Evolutionary conservation across 225 moss, liverwort and hornwort species (phyloP), one percentile per base, ranked within the genome.

Genomic region (Bryum argenteum): DNA sequence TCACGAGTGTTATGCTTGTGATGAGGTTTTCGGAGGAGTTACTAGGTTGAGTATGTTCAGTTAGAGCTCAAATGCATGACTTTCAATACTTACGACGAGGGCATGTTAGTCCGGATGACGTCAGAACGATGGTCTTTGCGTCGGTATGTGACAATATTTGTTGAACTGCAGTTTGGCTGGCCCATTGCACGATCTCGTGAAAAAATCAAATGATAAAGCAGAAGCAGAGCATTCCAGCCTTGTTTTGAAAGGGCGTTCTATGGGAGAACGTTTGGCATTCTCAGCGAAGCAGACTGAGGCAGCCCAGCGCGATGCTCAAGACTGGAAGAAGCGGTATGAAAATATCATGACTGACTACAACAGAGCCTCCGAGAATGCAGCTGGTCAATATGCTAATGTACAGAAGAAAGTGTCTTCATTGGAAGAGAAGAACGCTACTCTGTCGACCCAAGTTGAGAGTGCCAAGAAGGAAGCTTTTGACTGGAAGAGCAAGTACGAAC

Each of bases 261-360:
- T 87, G 56, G 88, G 79, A 23, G 94, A 95, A 54, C 80, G 90
- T 51, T 80, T 95, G 63, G 66, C 87, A 11, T 95, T 90, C 61
- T 82, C 91, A 59, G 92, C 87, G 61, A 95, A 87, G 77, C 91
- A 95, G 71, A 79, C 90, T 26, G 94, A 95, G 71, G 80, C 90
- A 67, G 88, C 90, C 6, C 85, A 82, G 48, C 85, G 85, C 6
- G 94, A 95, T 78, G 78, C 91, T 1, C 91, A 92, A 60, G 92
- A 95, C 58, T 95, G 94, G 94, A 95, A 95, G 81, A 88, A 87
- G 60, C 90, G 94, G 51, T 92, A 91, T 53, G 90, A 90, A 60
- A 80, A 69, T 10, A 71, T 85, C 21, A 71, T 84, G 80, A 90
- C 82, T 26, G 90, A 85, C 19, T 85, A 88, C 69, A 95, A 78